Percentiles rank a stretch among this genome's conserved stretches.
These are phyloP conservation scores for Flueggea neowawraea DNA, from an alignment of 441 rosid species.

Conservation along the genomic window DNA sequence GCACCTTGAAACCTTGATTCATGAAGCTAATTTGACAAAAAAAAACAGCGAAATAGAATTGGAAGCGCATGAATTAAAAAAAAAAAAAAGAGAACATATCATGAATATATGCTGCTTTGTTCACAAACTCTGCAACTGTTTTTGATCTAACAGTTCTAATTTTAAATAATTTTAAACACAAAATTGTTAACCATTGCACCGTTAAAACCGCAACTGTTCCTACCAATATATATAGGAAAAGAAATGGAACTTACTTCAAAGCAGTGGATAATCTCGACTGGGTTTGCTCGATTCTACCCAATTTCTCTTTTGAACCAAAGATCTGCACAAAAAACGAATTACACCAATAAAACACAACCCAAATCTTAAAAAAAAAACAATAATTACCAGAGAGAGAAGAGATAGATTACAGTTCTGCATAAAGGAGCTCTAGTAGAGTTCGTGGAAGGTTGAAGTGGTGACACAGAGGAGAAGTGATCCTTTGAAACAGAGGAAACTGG, in stretches of 20 bases:
- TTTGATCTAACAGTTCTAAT: background rate
- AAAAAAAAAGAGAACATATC: too few species aligned
- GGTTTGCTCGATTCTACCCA: conserved; percentile 31
- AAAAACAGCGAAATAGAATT: too few species aligned
- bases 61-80: too few species aligned
- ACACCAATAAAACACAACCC: conserved; percentile 13
- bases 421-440: conserved; percentile 10
- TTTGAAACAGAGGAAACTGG: conserved; percentile 24
- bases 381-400: background rate
- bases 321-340: conserved; percentile 31
- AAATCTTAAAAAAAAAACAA: background rate
- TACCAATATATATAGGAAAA: background rate
- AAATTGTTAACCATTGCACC: too few species aligned
- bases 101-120: too few species aligned
- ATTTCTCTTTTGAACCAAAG: conserved; percentile 27
- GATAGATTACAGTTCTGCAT: conserved; percentile 1
- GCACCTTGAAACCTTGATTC: too few species aligned
- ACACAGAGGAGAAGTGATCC: conserved; percentile 11
- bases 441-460: background rate
- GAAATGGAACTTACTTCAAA: conserved; percentile 32
- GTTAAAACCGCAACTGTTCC: background rate
- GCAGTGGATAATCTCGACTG: conserved; percentile 26
- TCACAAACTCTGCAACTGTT: too few species aligned
- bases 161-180: background rate
- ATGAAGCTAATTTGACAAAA: too few species aligned